Evolutionary conservation across 2,329 filamentous ascomycete genomes (phyloP).

Genomic region (Botrytis porri): DNA sequence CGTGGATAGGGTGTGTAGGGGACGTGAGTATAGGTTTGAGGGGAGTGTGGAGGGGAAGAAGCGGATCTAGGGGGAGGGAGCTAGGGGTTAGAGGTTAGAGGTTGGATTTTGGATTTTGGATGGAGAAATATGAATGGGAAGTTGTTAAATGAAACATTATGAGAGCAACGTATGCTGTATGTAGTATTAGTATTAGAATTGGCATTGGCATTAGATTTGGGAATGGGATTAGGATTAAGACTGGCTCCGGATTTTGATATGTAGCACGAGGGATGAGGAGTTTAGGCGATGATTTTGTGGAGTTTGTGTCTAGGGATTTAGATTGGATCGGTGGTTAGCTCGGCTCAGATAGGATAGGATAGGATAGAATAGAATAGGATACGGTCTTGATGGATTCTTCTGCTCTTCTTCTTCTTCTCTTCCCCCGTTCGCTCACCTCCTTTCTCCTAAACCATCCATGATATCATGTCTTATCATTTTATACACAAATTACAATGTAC

Average conservation of each 20-base stretch:
- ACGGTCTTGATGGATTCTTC: not conserved
- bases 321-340: fast-evolving
- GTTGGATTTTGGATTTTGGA: not conserved
- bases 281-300: not conserved
- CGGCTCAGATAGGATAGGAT: not conserved
- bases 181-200: not conserved
- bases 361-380: not conserved
- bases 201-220: not conserved
- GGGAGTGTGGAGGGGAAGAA: conserved; percentile 22
- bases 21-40: conserved; percentile 30
- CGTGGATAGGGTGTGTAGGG: conserved; percentile 48
- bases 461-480: not conserved
- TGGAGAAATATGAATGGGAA: not conserved
- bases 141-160: too few relatives aligned
- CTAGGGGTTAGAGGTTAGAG: not conserved
- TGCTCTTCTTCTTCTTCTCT: not conserved
- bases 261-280: not conserved
- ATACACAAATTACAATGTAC: too few relatives aligned
- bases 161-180: not conserved
- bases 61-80: not conserved
- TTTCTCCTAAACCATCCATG: not conserved
- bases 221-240: not conserved
- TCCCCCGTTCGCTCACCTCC: too few relatives aligned
- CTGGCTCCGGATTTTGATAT: too few relatives aligned
- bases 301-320: too few relatives aligned